Percentiles rank a stretch among this genome's conserved stretches.
phyloP scores from a whole-genome alignment of 2,329 filamentous ascomycete species.

The Beauveria medogensis region DNA sequence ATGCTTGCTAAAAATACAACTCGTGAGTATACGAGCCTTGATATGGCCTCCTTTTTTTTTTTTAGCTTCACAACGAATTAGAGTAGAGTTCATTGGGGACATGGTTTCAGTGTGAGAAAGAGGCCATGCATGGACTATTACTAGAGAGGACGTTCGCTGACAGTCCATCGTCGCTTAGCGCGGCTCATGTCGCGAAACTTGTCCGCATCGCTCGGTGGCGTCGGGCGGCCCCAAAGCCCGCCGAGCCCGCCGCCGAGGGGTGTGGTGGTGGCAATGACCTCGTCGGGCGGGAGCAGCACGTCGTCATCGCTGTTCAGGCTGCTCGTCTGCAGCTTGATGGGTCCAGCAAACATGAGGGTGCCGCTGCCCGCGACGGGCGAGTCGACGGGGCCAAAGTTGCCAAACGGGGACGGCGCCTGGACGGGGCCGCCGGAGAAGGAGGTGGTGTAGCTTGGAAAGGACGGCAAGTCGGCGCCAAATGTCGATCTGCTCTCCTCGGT shows the following conservation, averaged over 20 bases:
- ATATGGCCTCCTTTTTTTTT: too few species aligned
- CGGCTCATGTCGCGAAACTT: slow-evolving; percentile 36
- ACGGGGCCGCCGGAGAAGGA: slow-evolving; percentile 1
- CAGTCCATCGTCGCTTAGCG: slow-evolving; percentile 48
- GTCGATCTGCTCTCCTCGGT: not conserved
- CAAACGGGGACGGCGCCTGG: not conserved
- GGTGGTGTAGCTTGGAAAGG: not conserved
- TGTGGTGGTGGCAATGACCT: slow-evolving; percentile 23
- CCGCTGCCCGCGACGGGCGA: not conserved
- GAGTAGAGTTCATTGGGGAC: not conserved
- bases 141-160: slow-evolving; percentile 34
- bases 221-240: slow-evolving; percentile 38
- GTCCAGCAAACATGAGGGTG: slow-evolving; percentile 23
- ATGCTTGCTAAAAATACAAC: not conserved
- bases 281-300: slow-evolving; percentile 18
- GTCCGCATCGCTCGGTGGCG: slow-evolving; percentile 37
- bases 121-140: not conserved
- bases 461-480: not conserved
- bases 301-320: slow-evolving; percentile 23
- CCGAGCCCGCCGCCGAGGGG: slow-evolving; percentile 30
- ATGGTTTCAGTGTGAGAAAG: not conserved
- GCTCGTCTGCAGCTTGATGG: slow-evolving; percentile 28
- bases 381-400: not conserved
- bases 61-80: not conserved
- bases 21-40: not conserved